These are phyloP conservation scores for Paramecium bursaria DNA, from an alignment of 73 alveolate genomes.

Conservation along the genomic window DNA sequence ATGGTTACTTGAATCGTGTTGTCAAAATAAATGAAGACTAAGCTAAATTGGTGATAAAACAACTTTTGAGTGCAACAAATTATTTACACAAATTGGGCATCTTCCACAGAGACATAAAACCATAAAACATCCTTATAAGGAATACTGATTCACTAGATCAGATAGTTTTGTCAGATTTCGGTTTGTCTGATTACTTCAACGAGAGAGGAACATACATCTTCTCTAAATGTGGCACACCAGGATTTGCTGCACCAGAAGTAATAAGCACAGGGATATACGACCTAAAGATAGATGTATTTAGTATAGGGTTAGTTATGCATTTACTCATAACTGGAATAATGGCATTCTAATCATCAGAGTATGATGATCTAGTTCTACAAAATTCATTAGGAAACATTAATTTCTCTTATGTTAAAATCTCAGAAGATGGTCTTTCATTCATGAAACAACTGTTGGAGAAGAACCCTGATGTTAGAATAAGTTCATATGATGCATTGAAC, in stretches of 20 bases:
- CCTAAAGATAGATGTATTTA: conserved; percentile 14
- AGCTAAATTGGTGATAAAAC: too few species aligned
- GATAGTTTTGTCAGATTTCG: conserved; percentile 19
- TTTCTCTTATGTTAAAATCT: too few species aligned
- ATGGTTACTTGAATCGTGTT: too few species aligned
- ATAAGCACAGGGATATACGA: too few species aligned
- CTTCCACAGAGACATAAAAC: conserved; percentile 51
- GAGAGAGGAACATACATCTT: background rate
- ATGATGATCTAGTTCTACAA: too few species aligned
- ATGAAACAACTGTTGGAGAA: too few species aligned
- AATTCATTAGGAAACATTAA: too few species aligned
- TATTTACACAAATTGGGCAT: conserved; percentile 3
- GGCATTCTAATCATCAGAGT: too few species aligned
- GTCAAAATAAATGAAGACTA: too few species aligned
- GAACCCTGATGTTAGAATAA: conserved; percentile 38
- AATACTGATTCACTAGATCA: conserved; percentile 24
- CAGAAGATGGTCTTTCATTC: too few species aligned
- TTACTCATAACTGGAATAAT: background rate
- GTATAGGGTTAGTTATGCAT: conserved; percentile 42
- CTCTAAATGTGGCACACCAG: conserved; percentile 57
- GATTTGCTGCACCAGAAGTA: conserved; percentile 62
- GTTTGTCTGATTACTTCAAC: conserved; percentile 17
- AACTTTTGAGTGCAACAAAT: too few species aligned
- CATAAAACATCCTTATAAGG: conserved; percentile 19
- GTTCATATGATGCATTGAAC: conserved; percentile 60